These are phyloP conservation scores for Camellia lanceoleosa DNA, from an alignment of 148 eudicot species.

Conservation along the genomic window DNA sequence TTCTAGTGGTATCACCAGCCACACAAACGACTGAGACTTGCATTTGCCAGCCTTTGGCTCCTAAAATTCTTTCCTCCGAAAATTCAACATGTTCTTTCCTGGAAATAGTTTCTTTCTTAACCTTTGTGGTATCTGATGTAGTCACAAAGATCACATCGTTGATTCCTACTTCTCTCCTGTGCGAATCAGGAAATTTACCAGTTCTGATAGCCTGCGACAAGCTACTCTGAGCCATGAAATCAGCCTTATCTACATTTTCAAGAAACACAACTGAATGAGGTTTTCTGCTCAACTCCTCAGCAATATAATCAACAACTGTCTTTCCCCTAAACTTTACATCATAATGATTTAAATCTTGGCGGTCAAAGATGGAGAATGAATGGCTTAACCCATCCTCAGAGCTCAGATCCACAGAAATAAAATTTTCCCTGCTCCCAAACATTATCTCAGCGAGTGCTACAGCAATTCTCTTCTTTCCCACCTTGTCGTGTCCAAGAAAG, in stretches of 20 bases:
- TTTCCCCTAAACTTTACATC: slow-evolving; percentile 49
- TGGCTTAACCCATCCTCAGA: slow-evolving; percentile 35
- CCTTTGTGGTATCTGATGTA: slow-evolving; percentile 24
- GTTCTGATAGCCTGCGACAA: slow-evolving; percentile 64
- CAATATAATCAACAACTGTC: slow-evolving; percentile 62
- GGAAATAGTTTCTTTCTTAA: slow-evolving; percentile 20
- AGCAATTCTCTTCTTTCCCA: slow-evolving; percentile 64
- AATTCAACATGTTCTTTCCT: slow-evolving; percentile 36
- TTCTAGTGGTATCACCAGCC: slow-evolving; percentile 10
- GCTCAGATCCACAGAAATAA: slow-evolving; percentile 57
- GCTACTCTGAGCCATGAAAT: slow-evolving; percentile 54
- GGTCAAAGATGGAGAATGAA: slow-evolving; percentile 35
- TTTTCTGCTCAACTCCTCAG: slow-evolving; percentile 62
- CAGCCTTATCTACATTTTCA: slow-evolving; percentile 78
- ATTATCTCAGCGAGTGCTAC: slow-evolving; percentile 62
- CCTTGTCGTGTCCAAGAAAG: slow-evolving; percentile 65
- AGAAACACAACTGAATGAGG: slow-evolving; percentile 70
- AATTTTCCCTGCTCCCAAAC: slow-evolving; percentile 55
- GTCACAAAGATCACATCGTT: slow-evolving; percentile 47
- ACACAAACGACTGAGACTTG: slow-evolving; percentile 38
- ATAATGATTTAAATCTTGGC: slow-evolving; percentile 28
- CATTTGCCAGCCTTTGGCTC: slow-evolving; percentile 66
- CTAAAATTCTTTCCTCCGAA: slow-evolving; percentile 58
- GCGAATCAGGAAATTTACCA: slow-evolving; percentile 62
- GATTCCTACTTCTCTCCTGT: slow-evolving; percentile 61